phyloP scores from a whole-genome alignment of 1,284 basidiomycete genomes.

The Cryptococcus neoformans region DNA sequence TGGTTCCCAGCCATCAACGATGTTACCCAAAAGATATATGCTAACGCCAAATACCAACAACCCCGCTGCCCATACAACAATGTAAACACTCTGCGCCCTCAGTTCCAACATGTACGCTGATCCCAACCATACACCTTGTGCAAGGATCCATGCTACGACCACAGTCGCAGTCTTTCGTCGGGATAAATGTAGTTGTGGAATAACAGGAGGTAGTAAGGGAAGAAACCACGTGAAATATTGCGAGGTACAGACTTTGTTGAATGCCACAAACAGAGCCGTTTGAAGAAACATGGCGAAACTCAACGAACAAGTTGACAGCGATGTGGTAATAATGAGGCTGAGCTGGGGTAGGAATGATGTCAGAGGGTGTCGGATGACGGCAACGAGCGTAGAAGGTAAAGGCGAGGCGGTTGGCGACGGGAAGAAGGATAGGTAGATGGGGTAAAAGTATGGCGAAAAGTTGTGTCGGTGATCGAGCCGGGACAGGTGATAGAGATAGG shows the following conservation, averaged over 20 bases:
- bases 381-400: slow-evolving; percentile 46
- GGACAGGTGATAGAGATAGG: slow-evolving; percentile 89
- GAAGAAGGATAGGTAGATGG: slow-evolving; percentile 68
- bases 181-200: slow-evolving; percentile 63
- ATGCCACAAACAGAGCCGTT: slow-evolving; percentile 83
- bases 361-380: slow-evolving; percentile 36
- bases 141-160: slow-evolving; percentile 66
- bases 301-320: slow-evolving; percentile 52
- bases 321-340: slow-evolving; percentile 33
- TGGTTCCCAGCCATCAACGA: slow-evolving; percentile 52
- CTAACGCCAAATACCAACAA: slow-evolving; percentile 70
- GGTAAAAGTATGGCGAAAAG: slow-evolving; percentile 96
- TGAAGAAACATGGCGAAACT: slow-evolving; percentile 78
- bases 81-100: slow-evolving; percentile 67
- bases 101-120: slow-evolving; percentile 90
- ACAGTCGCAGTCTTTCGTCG: slow-evolving; percentile 51
- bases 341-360: slow-evolving; percentile 52
- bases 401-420: slow-evolving; percentile 2
- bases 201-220: slow-evolving; percentile 78
- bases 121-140: slow-evolving; percentile 73
- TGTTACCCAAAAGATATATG: slow-evolving; percentile 65
- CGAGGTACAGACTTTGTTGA: slow-evolving; percentile 98
- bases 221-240: slow-evolving; percentile 99
- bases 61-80: slow-evolving; percentile 72
- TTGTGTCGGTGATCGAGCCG: slow-evolving; percentile 96